Conservation (phyloP, 495 filamentous ascomycete species). For the Hyphodiscus hymeniophilus region DNA sequence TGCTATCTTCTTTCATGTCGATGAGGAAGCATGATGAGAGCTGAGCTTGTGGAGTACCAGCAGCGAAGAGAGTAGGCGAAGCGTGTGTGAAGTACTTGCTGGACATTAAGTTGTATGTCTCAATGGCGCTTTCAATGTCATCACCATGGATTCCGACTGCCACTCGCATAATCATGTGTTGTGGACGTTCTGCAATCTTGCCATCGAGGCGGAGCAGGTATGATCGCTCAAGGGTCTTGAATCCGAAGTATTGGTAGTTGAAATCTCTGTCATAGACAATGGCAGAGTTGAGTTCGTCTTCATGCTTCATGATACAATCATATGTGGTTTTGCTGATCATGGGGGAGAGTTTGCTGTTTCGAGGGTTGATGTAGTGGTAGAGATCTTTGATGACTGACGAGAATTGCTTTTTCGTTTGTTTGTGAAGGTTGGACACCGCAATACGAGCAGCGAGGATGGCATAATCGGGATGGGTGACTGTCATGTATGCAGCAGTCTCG, state of each 20-base stretch:
- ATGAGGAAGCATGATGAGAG: slow-evolving; percentile 96
- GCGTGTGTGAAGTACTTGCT: slow-evolving; percentile 97
- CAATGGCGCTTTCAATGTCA: slow-evolving; percentile 84
- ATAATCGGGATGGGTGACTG: slow-evolving; percentile 97
- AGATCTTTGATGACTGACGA: slow-evolving; percentile 88
- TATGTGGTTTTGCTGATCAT: slow-evolving; percentile 91
- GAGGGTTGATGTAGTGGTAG: slow-evolving; percentile 94
- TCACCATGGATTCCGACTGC: slow-evolving; percentile 94
- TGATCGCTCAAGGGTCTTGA: slow-evolving; percentile 97
- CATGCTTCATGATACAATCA: slow-evolving; percentile 88
- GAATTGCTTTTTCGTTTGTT: slow-evolving; percentile 99
- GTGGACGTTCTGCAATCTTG: slow-evolving; percentile 90
- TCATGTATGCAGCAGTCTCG: slow-evolving; percentile 99
- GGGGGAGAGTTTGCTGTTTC: slow-evolving; percentile 72
- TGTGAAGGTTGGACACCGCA: slow-evolving; percentile 98
- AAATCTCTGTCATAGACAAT: slow-evolving; percentile 99
- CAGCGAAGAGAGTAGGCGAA: slow-evolving; percentile 96
- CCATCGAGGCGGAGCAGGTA: slow-evolving; percentile 90
- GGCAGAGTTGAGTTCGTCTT: slow-evolving; percentile 92
- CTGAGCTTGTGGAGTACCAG: slow-evolving; percentile 88
- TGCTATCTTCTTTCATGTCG: slow-evolving; percentile 98
- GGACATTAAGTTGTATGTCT: slow-evolving; percentile 98
- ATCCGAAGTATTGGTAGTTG: slow-evolving; percentile 99
- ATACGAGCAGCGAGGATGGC: slow-evolving; percentile 98
- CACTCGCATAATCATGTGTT: slow-evolving; percentile 99